Conservation (phyloP, 495 filamentous ascomycete species). For the Geoglossum glabrum region DNA sequence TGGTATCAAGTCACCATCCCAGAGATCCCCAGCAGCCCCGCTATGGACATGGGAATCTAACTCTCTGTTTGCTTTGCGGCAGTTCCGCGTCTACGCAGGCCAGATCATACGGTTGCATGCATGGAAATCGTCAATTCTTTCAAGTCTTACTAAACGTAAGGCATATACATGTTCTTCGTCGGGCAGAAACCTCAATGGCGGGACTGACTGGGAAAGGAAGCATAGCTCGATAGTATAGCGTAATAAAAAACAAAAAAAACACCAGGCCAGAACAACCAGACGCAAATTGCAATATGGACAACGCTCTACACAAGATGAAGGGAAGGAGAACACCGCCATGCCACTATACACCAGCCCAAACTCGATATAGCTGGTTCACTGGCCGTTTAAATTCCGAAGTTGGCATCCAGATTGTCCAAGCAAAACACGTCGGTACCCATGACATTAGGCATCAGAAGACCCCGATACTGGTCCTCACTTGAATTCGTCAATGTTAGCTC, state of each 20-base stretch:
- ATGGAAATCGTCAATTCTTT: too few relatives aligned
- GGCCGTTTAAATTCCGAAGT: conserved; percentile 18
- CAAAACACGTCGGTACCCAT: conserved; percentile 17
- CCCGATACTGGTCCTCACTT: conserved; percentile 24
- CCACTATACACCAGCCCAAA: background rate
- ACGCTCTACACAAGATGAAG: background rate
- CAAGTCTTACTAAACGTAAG: too few relatives aligned
- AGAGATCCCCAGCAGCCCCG: too few relatives aligned
- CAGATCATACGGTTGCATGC: too few relatives aligned
- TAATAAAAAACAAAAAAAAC: background rate
- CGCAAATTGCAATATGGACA: background rate
- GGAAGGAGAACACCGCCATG: background rate
- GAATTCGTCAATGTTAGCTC: conserved; percentile 6
- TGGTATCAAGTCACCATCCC: background rate
- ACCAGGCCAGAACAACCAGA: background rate
- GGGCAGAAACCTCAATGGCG: too few relatives aligned
- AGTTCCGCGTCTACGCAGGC: too few relatives aligned
- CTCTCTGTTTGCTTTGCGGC: too few relatives aligned
- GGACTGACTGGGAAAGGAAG: too few relatives aligned
- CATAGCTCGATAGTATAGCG: background rate
- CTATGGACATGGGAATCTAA: too few relatives aligned
- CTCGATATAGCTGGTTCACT: background rate
- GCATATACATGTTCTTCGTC: too few relatives aligned
- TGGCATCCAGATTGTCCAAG: conserved; percentile 24
- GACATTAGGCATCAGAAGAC: conserved; percentile 26